These are phyloP conservation scores for Fremontodendron californicum DNA, from an alignment of 345 rosid species.

Conservation along the genomic window DNA sequence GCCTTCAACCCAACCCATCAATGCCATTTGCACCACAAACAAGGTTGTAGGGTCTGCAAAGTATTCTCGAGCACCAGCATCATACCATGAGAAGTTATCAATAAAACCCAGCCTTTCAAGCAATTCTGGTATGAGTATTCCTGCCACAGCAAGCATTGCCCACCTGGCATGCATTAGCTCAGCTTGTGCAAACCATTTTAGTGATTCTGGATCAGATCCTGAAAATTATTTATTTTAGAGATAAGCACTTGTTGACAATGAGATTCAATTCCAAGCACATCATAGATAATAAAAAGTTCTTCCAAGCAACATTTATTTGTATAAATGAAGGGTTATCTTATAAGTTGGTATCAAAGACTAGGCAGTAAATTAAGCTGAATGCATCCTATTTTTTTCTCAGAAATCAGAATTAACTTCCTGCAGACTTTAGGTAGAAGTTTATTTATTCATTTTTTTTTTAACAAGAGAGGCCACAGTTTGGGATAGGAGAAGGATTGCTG, in stretches of 20 bases:
- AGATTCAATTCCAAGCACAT: not conserved
- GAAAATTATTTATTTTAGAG: not conserved
- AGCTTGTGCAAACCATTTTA: slow-evolving; percentile 94
- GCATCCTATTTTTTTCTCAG: not conserved
- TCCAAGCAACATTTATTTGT: not conserved
- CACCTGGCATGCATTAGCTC: slow-evolving; percentile 84
- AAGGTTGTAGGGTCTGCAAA: slow-evolving; percentile 69
- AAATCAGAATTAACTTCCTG: not conserved
- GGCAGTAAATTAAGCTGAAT: not conserved
- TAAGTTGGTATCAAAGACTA: not conserved
- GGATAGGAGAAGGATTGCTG: too few relatives aligned
- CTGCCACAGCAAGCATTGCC: slow-evolving; percentile 96
- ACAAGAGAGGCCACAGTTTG: too few relatives aligned
- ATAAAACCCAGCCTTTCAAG: slow-evolving; percentile 64
- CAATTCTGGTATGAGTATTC: slow-evolving; percentile 78
- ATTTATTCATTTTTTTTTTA: too few relatives aligned
- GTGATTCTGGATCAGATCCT: slow-evolving; percentile 86
- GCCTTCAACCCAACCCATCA: slow-evolving; percentile 92
- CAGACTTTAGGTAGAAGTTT: not conserved
- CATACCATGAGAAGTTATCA: slow-evolving; percentile 77
- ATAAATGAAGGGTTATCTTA: not conserved
- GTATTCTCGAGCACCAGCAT: slow-evolving; percentile 59
- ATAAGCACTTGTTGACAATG: not conserved
- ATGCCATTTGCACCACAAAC: slow-evolving; percentile 59
- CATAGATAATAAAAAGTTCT: not conserved